phyloP scores from a whole-genome alignment of 768 basidiomycete genomes.

The Leccinum disarticulatum region DNA sequence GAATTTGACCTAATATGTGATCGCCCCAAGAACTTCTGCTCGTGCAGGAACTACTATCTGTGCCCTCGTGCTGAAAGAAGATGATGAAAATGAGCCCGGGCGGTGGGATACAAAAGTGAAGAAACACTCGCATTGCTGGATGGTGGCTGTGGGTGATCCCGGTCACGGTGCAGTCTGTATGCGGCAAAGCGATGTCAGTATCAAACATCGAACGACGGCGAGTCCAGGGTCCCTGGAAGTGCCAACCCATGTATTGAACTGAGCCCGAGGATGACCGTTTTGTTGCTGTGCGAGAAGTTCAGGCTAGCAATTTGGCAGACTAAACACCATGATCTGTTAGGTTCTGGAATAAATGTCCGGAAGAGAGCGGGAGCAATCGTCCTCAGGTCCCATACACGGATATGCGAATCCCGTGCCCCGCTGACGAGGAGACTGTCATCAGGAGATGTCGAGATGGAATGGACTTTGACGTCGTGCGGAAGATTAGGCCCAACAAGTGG shows the following conservation, averaged over 20 bases:
- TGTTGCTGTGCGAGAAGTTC: background rate
- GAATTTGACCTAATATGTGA: background rate
- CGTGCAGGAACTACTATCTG: background rate
- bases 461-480: constrained; percentile 8
- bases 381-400: constrained; percentile 20
- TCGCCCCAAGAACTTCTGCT: background rate
- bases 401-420: constrained; percentile 14
- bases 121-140: background rate
- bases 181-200: background rate
- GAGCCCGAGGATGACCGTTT: background rate
- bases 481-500: constrained; percentile 18
- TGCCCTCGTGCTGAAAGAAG: background rate
- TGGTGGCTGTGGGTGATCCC: too few species aligned
- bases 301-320: background rate
- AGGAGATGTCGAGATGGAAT: constrained; percentile 19
- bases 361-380: constrained; percentile 14
- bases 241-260: background rate
- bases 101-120: background rate
- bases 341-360: constrained; percentile 9
- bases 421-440: constrained; percentile 15
- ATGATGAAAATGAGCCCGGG: background rate
- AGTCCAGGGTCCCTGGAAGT: background rate
- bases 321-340: constrained; percentile 1
- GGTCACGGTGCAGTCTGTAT: background rate
- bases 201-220: background rate